A percentile compares a stretch with the other conserved stretches of the same genome.
phyloP scores from a whole-genome alignment of 306 rosid genomes.

The Senna siamea region DNA sequence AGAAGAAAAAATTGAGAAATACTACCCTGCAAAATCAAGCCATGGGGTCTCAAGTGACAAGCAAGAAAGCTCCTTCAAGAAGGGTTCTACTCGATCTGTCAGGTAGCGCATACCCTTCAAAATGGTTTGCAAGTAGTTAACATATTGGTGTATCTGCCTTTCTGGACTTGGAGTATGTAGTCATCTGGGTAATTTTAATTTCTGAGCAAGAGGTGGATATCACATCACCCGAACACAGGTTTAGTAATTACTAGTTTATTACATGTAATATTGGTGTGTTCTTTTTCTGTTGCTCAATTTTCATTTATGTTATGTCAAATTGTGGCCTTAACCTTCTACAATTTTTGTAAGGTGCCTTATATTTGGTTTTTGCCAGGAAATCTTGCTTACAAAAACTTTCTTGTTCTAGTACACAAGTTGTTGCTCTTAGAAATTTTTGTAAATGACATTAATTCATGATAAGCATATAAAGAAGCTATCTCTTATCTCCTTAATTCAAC shows the following conservation, averaged over 20 bases:
- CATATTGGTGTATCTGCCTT: slow-evolving; percentile 17
- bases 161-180: not conserved
- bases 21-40: slow-evolving; percentile 54
- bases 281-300: slow-evolving; percentile 28
- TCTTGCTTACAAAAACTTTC: too few relatives aligned
- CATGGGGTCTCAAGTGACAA: slow-evolving; percentile 46
- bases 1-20: slow-evolving; percentile 64
- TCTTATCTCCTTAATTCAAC: too few relatives aligned
- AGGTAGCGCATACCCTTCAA: slow-evolving; percentile 52
- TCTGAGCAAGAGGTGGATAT: slow-evolving; percentile 12
- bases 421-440: too few relatives aligned
- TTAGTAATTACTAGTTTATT: not conserved
- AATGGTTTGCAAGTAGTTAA: slow-evolving; percentile 30
- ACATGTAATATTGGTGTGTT: slow-evolving; percentile 10
- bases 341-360: too few relatives aligned
- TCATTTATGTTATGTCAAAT: too few relatives aligned
- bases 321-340: too few relatives aligned
- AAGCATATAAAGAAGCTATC: too few relatives aligned
- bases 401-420: too few relatives aligned
- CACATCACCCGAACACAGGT: slow-evolving; percentile 8
- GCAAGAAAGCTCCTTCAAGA: slow-evolving; percentile 63
- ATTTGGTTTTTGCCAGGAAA: too few relatives aligned
- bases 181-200: slow-evolving; percentile 13
- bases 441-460: too few relatives aligned
- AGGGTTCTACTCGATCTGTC: slow-evolving; percentile 56